Evolutionary conservation across 257 asterid genomes (phyloP).

Genomic region (Orobanche coerulescens): DNA sequence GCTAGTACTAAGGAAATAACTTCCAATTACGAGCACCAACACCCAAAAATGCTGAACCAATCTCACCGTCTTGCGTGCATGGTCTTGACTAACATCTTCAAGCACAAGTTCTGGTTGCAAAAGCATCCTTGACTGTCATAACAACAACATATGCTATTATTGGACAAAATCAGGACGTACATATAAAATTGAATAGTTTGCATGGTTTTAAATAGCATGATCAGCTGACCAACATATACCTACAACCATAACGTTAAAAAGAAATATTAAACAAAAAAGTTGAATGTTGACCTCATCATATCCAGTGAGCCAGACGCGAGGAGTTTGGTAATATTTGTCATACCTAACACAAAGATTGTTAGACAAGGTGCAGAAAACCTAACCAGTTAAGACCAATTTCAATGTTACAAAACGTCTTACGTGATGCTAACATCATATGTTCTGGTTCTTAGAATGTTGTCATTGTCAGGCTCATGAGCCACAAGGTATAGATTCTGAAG

Average conservation of each 20-base stretch:
- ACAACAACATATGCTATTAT: slow-evolving; percentile 7
- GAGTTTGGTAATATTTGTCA: slow-evolving; percentile 98
- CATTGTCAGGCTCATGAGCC: slow-evolving; percentile 93
- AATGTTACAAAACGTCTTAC: slow-evolving; percentile 39
- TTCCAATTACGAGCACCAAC: not conserved
- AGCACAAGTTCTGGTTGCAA: slow-evolving; percentile 86
- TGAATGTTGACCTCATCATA: slow-evolving; percentile 73
- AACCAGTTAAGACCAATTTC: not conserved
- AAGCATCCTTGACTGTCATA: slow-evolving; percentile 89
- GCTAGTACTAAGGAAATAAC: not conserved
- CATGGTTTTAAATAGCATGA: slow-evolving; percentile 10
- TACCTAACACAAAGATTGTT: slow-evolving; percentile 43
- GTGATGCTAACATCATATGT: slow-evolving; percentile 97
- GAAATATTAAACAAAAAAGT: slow-evolving; percentile 8
- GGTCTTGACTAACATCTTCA: slow-evolving; percentile 99
- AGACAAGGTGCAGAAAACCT: slow-evolving; percentile 16
- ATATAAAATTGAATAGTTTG: not conserved
- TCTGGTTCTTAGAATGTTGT: slow-evolving; percentile 83
- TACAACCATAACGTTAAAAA: slow-evolving; percentile 5
- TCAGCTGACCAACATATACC: not conserved
- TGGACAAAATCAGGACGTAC: slow-evolving; percentile 5
- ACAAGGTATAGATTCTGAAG: slow-evolving; percentile 65
- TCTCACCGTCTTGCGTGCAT: slow-evolving; percentile 95
- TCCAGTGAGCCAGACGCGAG: slow-evolving; percentile 99
- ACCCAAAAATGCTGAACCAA: slow-evolving; percentile 4